Base-by-base conservation (phyloP, 192 early-diverging fungal genomes). In the Coemansia sp. region DNA sequence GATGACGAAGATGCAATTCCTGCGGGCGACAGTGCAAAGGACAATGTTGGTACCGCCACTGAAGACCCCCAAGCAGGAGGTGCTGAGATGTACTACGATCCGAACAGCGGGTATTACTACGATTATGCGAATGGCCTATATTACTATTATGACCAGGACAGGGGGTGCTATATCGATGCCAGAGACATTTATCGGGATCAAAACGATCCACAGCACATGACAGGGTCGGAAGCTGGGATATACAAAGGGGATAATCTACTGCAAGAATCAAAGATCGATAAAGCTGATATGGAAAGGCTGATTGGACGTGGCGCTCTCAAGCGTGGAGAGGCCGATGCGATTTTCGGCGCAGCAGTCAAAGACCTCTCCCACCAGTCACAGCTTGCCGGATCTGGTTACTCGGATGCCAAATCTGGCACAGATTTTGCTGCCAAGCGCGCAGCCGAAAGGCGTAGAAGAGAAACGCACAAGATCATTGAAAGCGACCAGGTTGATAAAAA, bases 91-190 rank as follows among this genome's bases (percentile, higher is more conserved):
- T 45, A 68, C 45, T 82, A 82, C 26, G 80, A 82, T 58, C 73
- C 74, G 39, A 66, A 54, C 36, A 77, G 71, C 54, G 80, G 80
- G 13, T 82, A 82, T 32, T 82, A 82, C 43, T 82, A 77, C 56
- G 75, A 71, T 57, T 48, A 61, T 18, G 43, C 36, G 22, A 77
- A 63, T 18, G 74, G 72, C 1, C 32, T n/a, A 1, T 82, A 74
- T 13, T 77, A 77, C 40, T 69, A 69, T 51, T 82, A 74, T 40
- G 80, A 82, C 40, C 21, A 65, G 19, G 48, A 57, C 2, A 71
- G 32, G n/a, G 52, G 59, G n/a, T 61, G 41, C 22, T 77, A 77
- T 59, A 43, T 82, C 47, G 74, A 82, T 37, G 66, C 80, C 1
- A 42, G 48, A 11, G 21, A 41, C 18, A 60, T 69, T 8, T 69